These are phyloP conservation scores for Boehmeria nivea DNA, from an alignment of 306 rosid genomes.

Conservation along the genomic window DNA sequence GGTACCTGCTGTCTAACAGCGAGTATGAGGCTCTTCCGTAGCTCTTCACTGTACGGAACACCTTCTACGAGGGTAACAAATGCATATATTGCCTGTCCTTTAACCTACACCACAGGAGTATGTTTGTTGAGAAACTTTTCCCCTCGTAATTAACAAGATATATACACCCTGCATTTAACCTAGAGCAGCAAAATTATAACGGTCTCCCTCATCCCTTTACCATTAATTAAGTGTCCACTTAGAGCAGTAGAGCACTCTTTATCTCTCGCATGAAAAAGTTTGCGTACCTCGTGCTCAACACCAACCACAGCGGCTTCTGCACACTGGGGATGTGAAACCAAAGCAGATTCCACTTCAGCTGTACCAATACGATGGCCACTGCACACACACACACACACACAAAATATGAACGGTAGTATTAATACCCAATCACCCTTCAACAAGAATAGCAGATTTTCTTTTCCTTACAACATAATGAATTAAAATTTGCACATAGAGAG, in stretches of 20 bases:
- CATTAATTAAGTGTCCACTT: no score
- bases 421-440: neutral
- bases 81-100: constrained; percentile 95
- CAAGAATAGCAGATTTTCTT: neutral
- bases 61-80: constrained; percentile 87
- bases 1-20: constrained; percentile 78
- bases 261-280: neutral
- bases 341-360: constrained; percentile 97
- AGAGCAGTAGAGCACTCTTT: no score
- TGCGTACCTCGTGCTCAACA: constrained; percentile 78
- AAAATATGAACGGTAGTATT: neutral
- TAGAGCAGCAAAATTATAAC: neutral
- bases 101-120: constrained; percentile 53
- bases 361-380: constrained; percentile 99
- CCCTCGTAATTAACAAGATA: neutral
- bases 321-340: constrained; percentile 85
- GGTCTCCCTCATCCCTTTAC: no score
- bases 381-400: no score
- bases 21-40: constrained; percentile 72
- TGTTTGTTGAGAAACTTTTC: constrained; percentile 13
- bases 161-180: no score
- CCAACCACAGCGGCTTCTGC: constrained; percentile 99
- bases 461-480: neutral
- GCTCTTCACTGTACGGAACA: constrained; percentile 81
- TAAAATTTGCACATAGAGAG: neutral